phyloP scores from a whole-genome alignment of 805 yeast species.

The Wickerhamomyces hampshirensis region DNA sequence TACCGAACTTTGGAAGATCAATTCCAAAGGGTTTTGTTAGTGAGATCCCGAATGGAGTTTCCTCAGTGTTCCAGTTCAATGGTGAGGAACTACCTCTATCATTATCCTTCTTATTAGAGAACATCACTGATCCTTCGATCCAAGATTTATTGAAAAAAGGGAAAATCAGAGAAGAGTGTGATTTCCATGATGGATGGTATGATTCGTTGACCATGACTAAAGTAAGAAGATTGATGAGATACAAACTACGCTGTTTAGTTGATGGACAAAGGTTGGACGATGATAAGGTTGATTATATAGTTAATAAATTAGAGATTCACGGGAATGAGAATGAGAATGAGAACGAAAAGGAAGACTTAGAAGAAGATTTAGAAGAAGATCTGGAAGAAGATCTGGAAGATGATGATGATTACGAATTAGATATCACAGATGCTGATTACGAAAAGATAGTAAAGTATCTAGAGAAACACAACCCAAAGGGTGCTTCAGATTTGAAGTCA shows the following conservation, averaged over 20 bases:
- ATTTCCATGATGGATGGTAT: slow-evolving; percentile 79
- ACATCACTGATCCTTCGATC: slow-evolving; percentile 65
- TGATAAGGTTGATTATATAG: slow-evolving; percentile 38
- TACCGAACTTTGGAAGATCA: slow-evolving; percentile 25
- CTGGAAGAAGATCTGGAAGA: slow-evolving; percentile 28
- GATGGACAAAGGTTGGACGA: slow-evolving; percentile 35
- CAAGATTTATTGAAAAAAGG: slow-evolving; percentile 35
- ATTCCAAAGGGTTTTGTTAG: slow-evolving; percentile 30
- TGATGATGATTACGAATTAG: slow-evolving; percentile 28
- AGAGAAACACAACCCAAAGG: slow-evolving; percentile 20
- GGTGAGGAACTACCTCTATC: slow-evolving; percentile 68
- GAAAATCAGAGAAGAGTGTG: slow-evolving; percentile 37
- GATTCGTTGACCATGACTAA: slow-evolving; percentile 55
- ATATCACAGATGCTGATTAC: slow-evolving; percentile 20
- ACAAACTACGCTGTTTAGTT: slow-evolving; percentile 60
- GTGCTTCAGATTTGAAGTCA: slow-evolving; percentile 17
- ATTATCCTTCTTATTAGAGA: slow-evolving; percentile 74
- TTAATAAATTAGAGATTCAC: slow-evolving; percentile 26
- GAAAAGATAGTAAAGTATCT: slow-evolving; percentile 20
- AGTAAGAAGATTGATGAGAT: slow-evolving; percentile 64
- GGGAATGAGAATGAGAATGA: slow-evolving; percentile 28
- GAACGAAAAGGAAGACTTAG: slow-evolving; percentile 26
- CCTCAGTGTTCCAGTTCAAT: slow-evolving; percentile 56
- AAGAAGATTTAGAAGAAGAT: slow-evolving; percentile 28
- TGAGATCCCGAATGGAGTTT: slow-evolving; percentile 30